phyloP scores from a whole-genome alignment of 805 yeast species.

The Yarrowia sp. region DNA sequence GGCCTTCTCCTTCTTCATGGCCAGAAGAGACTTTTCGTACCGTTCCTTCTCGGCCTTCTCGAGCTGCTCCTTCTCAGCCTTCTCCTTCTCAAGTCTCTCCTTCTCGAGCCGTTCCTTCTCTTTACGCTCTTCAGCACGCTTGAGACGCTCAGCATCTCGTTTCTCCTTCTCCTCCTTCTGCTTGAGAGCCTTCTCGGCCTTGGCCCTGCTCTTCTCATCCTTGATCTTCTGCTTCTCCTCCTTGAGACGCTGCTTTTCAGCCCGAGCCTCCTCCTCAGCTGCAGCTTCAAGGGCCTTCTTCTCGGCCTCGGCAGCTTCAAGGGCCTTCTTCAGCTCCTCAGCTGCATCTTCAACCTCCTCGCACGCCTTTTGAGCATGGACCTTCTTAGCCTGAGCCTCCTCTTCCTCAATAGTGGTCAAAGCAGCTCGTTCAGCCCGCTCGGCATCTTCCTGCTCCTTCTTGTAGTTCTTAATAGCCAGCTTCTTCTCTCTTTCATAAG shows the following conservation, averaged over 20 bases:
- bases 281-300: slow-evolving; percentile 29
- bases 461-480: slow-evolving; percentile 27
- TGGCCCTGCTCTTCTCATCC: slow-evolving; percentile 5
- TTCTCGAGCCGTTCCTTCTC: slow-evolving; percentile 17
- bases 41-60: slow-evolving; percentile 28
- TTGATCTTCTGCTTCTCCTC: slow-evolving; percentile 18
- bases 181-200: slow-evolving; percentile 25
- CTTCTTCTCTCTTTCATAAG: slow-evolving; percentile 31
- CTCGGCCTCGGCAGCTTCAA: slow-evolving; percentile 22
- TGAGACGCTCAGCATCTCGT: slow-evolving; percentile 19
- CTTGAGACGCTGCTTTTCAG: slow-evolving; percentile 16
- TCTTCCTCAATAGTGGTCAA: slow-evolving; percentile 12
- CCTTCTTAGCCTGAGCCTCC: slow-evolving; percentile 20
- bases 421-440: slow-evolving; percentile 3
- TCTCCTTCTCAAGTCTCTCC: slow-evolving; percentile 15
- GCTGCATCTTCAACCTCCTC: slow-evolving; percentile 18
- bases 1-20: slow-evolving; percentile 35
- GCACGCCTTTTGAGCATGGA: slow-evolving; percentile 4
- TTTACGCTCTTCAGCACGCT: not conserved
- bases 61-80: slow-evolving; percentile 10
- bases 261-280: slow-evolving; percentile 14
- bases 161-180: slow-evolving; percentile 23
- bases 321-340: slow-evolving; percentile 7
- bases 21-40: slow-evolving; percentile 6
- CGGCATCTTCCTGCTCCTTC: slow-evolving; percentile 35